Conservation (phyloP, 345 rosid genomes). For the Euphorbia peplus region DNA sequence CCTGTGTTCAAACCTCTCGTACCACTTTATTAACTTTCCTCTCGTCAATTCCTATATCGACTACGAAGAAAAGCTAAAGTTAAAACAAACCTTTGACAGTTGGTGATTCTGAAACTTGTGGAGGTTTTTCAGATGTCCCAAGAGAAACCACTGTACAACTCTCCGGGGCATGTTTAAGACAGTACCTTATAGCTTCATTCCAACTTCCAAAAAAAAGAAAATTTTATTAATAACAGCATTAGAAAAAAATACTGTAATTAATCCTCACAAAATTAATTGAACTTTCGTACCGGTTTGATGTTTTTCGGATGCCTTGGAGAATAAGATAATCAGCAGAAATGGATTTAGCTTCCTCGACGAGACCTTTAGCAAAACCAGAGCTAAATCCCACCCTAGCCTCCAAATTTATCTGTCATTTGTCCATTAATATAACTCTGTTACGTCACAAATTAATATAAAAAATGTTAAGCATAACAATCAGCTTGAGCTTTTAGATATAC, state of each 20-base stretch:
- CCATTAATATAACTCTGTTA: no score
- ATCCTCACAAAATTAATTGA: background rate
- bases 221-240: background rate
- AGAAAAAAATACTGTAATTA: slow-evolving; percentile 1
- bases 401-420: slow-evolving; percentile 60
- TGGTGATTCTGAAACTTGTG: slow-evolving; percentile 29
- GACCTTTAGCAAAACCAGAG: slow-evolving; percentile 55
- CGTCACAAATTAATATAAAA: no score
- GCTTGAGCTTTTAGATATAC: slow-evolving; percentile 25
- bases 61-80: background rate
- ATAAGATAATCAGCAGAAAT: slow-evolving; percentile 68
- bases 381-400: slow-evolving; percentile 82
- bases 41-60: no score
- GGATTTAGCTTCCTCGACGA: slow-evolving; percentile 68
- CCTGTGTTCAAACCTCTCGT: no score
- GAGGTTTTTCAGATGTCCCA: slow-evolving; percentile 36
- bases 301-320: slow-evolving; percentile 54
- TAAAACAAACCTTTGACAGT: slow-evolving; percentile 39
- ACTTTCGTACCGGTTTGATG: slow-evolving; percentile 35
- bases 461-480: no score
- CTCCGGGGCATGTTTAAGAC: slow-evolving; percentile 55
- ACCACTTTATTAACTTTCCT: no score
- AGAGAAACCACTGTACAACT: slow-evolving; percentile 66
- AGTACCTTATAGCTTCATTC: slow-evolving; percentile 41
- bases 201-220: slow-evolving; percentile 36